phyloP scores from a whole-genome alignment of 768 basidiomycete species.

The Coprinopsis cinerea region DNA sequence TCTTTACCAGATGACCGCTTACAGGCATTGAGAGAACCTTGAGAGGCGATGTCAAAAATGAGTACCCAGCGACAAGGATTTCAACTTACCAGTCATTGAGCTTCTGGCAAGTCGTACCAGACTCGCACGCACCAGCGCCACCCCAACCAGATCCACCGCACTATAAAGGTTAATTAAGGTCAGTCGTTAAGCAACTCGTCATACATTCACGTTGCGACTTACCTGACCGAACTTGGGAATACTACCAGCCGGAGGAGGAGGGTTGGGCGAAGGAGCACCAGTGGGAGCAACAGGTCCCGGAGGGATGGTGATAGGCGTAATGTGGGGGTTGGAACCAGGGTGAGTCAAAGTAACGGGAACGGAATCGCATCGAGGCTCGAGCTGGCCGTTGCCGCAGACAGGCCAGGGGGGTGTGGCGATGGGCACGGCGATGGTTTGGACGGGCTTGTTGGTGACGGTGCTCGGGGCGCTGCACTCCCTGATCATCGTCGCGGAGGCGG shows the following conservation, averaged over 20 bases:
- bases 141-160: background rate
- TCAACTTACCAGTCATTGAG: slow-evolving; percentile 6
- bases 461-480: slow-evolving; percentile 4
- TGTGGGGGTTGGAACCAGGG: slow-evolving; percentile 10
- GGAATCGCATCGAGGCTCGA: slow-evolving; percentile 9
- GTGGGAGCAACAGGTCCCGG: slow-evolving; percentile 2
- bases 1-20: background rate
- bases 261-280: too few species aligned
- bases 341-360: slow-evolving; percentile 8
- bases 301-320: slow-evolving; percentile 5
- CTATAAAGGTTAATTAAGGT: background rate
- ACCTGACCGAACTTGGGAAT: slow-evolving; percentile 12
- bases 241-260: background rate
- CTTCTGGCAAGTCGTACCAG: slow-evolving; percentile 1
- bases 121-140: background rate
- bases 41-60: too few species aligned
- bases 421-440: slow-evolving; percentile 8
- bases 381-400: slow-evolving; percentile 6
- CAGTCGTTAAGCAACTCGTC: slow-evolving; percentile 4
- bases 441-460: slow-evolving; percentile 10
- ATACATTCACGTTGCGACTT: background rate
- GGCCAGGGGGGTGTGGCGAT: slow-evolving; percentile 10
- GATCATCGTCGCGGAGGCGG: slow-evolving; percentile 4
- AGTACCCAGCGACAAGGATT: background rate
- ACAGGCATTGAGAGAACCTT: slow-evolving; percentile 9